Percentiles rank a stretch among this genome's conserved stretches.
phyloP scores from a whole-genome alignment of 139 green algal genomes.

The Haematococcus lacustris region DNA sequence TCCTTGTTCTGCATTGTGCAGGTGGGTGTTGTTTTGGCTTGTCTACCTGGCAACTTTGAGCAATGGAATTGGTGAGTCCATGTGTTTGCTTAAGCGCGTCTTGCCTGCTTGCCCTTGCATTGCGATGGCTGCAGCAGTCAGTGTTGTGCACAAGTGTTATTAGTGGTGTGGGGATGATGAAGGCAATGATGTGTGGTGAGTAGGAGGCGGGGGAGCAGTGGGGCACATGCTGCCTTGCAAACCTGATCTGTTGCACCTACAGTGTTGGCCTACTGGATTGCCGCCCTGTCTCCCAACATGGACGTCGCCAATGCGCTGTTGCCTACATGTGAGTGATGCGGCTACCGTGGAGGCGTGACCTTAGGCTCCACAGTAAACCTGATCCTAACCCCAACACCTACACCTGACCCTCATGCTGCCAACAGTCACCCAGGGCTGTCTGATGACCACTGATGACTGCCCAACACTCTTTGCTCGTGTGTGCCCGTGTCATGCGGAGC shows the following conservation, averaged over 20 bases:
- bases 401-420: not conserved
- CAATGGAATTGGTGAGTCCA: conserved; percentile 10
- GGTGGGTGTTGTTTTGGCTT: conserved; percentile 31
- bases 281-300: conserved; percentile 47
- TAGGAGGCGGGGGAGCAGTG: too few species aligned
- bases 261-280: conserved; percentile 61
- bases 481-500: not conserved
- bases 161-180: too few species aligned
- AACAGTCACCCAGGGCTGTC: not conserved
- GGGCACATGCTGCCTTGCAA: not conserved
- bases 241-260: not conserved
- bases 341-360: not conserved
- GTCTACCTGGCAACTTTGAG: conserved; percentile 9
- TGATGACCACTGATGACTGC: not conserved
- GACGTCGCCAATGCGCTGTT: conserved; percentile 71
- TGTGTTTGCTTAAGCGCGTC: not conserved
- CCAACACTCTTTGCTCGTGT: not conserved
- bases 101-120: not conserved
- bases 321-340: conserved; percentile 15
- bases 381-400: too few species aligned
- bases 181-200: too few species aligned
- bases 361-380: not conserved
- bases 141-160: not conserved
- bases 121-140: not conserved
- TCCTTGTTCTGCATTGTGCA: too few species aligned